Base-by-base conservation (phyloP, 2,329 filamentous ascomycete genomes). In the Cladosporium halotolerans region DNA sequence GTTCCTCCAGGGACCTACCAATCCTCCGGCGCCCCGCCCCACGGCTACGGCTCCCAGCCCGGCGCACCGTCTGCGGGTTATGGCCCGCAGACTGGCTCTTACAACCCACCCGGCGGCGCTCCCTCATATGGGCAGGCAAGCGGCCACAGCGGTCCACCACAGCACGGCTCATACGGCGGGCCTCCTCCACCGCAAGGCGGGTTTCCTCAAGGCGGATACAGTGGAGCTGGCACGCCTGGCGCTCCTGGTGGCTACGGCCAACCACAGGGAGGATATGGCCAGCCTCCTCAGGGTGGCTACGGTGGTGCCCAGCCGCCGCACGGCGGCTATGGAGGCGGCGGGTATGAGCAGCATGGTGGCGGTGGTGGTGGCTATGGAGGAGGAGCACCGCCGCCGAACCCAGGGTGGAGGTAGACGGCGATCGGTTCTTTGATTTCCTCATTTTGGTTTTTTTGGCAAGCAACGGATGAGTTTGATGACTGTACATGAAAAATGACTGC, bases 1-100 rank as follows among this genome's bases (percentile, higher is more conserved):
- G 68, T 67, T 34, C 70, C 70, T 10, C 62, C 69, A 16, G 54
- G 62, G 8, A 62, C 65, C 6, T 72, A 72, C 55, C 65, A 68
- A 45, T 40, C 48, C 3, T 43, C 41, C 8, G 48, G 48, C 13
- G 32, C 33, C 18, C 31, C 40, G 6, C 36, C 32, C 6, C 40
- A 44, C 28, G 55, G 57, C 32, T 56, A 56, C 41, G 54, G 55
- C 46, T 44, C 54, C 47, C 32, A 58, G 46, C 39, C 11, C 42
- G 28, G 47, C 9, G 38, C 47, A 9, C 14, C 47, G 19, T 41
- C 48, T 2, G 56, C 54, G 36, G 55, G 60, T 34, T 54, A 38
- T 18, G 41, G 39, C 14, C 45, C 52, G 13, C 52, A 54, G 11
- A 38, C 45, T 18, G 52, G 52, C 11, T 49, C 45, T 2, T 54